These are phyloP conservation scores for Wickerhamomyces hampshirensis DNA, from an alignment of 805 yeast species.

Conservation along the genomic window DNA sequence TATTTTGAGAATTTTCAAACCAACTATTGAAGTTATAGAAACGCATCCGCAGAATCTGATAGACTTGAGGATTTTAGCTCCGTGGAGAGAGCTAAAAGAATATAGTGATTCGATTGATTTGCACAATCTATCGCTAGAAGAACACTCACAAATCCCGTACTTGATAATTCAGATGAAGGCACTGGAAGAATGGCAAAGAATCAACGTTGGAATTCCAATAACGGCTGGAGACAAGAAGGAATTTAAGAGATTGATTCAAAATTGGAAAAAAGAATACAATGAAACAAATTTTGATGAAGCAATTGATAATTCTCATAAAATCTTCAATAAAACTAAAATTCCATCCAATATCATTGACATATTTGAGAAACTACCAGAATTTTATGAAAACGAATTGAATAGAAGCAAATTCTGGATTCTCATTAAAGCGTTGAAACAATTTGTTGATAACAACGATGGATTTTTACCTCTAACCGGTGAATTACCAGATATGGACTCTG, in stretches of 20 bases:
- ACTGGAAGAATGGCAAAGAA: conserved; percentile 35
- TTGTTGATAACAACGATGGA: conserved; percentile 35
- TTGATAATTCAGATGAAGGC: conserved; percentile 56
- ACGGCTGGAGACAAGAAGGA: conserved; percentile 36
- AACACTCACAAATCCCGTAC: conserved; percentile 65
- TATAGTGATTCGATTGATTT: conserved; percentile 50
- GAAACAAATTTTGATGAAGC: conserved; percentile 50
- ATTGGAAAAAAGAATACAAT: conserved; percentile 33
- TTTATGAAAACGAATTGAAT: conserved; percentile 5
- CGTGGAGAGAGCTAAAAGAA: conserved; percentile 65
- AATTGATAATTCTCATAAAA: conserved; percentile 36
- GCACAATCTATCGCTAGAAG: conserved; percentile 32
- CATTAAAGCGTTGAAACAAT: conserved; percentile 47
- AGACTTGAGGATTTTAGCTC: conserved; percentile 62
- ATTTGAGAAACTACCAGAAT: conserved; percentile 12
- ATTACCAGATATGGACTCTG: conserved; percentile 86
- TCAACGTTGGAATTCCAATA: conserved; percentile 27
- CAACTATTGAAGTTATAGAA: conserved; percentile 61
- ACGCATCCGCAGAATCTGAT: conserved; percentile 62
- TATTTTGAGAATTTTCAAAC: conserved; percentile 45
- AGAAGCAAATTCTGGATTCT: conserved; percentile 54
- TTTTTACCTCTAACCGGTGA: conserved; percentile 68
- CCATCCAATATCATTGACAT: conserved; percentile 25
- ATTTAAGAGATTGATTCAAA: conserved; percentile 33
- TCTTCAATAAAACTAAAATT: conserved; percentile 32